phyloP scores from a whole-genome alignment of 2,329 filamentous ascomycete genomes.

The Paracamarosporium sp. region DNA sequence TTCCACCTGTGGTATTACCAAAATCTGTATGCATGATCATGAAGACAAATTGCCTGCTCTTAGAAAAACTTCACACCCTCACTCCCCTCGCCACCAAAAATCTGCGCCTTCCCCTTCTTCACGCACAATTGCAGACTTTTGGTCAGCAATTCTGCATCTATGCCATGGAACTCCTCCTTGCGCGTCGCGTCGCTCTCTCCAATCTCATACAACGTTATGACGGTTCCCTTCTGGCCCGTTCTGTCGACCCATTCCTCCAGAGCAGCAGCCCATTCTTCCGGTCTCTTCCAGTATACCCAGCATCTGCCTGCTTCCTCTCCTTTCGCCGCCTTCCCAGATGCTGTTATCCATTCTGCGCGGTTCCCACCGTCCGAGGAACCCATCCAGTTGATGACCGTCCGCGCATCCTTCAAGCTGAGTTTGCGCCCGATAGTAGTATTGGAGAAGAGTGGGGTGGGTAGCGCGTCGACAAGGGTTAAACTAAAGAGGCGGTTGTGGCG shows the following conservation, averaged over 20 bases:
- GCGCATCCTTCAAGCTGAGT: slow-evolving; percentile 60
- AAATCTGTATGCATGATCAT: background rate
- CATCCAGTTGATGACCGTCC: slow-evolving; percentile 65
- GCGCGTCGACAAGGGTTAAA: slow-evolving; percentile 68
- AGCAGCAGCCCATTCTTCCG: slow-evolving; percentile 86
- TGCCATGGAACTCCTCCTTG: slow-evolving; percentile 77
- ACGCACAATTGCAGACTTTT: slow-evolving; percentile 82
- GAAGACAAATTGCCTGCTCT: background rate
- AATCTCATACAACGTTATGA: slow-evolving; percentile 92
- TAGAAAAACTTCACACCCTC: slow-evolving; percentile 97
- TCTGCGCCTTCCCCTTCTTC: slow-evolving; percentile 88
- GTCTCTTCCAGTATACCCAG: slow-evolving; percentile 84
- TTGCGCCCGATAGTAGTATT: slow-evolving; percentile 53
- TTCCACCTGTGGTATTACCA: background rate
- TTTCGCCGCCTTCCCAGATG: slow-evolving; percentile 20
- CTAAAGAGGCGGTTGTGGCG: slow-evolving; percentile 77
- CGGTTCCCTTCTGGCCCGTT: slow-evolving; percentile 85
- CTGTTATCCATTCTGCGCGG: slow-evolving; percentile 69
- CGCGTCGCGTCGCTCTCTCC: slow-evolving; percentile 82
- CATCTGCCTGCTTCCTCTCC: slow-evolving; percentile 50
- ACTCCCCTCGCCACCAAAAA: slow-evolving; percentile 82
- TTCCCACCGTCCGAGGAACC: slow-evolving; percentile 57
- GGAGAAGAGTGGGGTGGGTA: slow-evolving; percentile 63
- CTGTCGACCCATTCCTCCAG: slow-evolving; percentile 82
- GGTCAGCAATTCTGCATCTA: slow-evolving; percentile 81